phyloP scores from a whole-genome alignment of 2,329 filamentous ascomycete genomes.

The Neopestalotiopsis sp. region DNA sequence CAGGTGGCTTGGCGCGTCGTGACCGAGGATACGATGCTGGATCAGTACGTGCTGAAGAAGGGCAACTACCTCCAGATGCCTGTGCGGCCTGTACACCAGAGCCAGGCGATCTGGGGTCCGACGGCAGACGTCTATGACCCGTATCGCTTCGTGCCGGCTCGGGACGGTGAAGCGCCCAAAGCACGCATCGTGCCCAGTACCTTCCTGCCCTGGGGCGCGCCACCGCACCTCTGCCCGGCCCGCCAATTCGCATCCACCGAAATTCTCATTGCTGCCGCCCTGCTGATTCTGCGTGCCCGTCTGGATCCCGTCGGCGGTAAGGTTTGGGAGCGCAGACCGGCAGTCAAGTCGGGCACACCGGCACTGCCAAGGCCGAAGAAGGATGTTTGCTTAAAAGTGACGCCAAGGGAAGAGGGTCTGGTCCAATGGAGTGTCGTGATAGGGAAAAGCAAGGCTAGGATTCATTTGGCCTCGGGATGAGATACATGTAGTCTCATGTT shows the following conservation, averaged over 20 bases:
- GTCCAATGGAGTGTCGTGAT: too few species aligned
- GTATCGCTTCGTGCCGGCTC: conserved; percentile 19
- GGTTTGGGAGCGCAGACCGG: too few species aligned
- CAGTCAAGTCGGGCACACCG: too few species aligned
- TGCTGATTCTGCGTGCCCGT: conserved; percentile 17
- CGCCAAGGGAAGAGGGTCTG: too few species aligned
- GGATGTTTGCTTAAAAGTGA: too few species aligned
- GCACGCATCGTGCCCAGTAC: neutral
- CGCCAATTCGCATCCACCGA: conserved; percentile 36
- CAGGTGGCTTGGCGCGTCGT: conserved; percentile 33
- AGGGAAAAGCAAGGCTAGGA: too few species aligned
- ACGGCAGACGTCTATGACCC: conserved; percentile 28
- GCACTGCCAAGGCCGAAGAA: too few species aligned
- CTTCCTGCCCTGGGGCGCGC: conserved; percentile 32
- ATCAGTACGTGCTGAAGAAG: conserved; percentile 37
- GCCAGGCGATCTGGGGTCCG: conserved; percentile 36
- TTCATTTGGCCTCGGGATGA: too few species aligned
- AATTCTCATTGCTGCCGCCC: conserved; percentile 30
- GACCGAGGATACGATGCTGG: conserved; percentile 31
- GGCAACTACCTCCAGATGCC: conserved; percentile 37
- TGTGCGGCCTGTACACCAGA: conserved; percentile 28
- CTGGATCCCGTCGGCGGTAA: too few species aligned
- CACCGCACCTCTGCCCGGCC: conserved; percentile 36
- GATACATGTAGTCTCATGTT: too few species aligned
- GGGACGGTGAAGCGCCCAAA: neutral